A percentile compares a stretch with the other conserved stretches of the same genome.
Conservation (phyloP, 75 land plant genomes). For the Picea sitchensis region DNA sequence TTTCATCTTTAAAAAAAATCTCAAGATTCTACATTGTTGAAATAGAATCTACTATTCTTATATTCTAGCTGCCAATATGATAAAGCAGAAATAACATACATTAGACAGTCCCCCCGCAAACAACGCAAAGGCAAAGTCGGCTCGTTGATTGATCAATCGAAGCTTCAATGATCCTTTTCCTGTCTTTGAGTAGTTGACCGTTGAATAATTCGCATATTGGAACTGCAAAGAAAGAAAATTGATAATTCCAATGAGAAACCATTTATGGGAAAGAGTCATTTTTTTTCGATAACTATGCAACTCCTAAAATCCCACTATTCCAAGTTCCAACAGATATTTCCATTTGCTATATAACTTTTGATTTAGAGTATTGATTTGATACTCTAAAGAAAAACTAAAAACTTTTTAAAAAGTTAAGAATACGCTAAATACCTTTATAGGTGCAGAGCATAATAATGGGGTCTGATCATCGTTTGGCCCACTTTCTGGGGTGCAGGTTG, state of each 20-base stretch:
- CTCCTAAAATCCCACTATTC: too few relatives aligned
- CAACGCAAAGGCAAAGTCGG: constrained; percentile 73
- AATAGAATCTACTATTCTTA: too few relatives aligned
- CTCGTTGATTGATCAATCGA: constrained; percentile 69
- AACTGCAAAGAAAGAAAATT: constrained; percentile 36
- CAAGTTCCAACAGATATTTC: too few relatives aligned
- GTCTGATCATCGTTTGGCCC: not conserved
- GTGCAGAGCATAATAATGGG: constrained; percentile 11
- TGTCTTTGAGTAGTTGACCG: constrained; percentile 31
- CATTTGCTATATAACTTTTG: too few relatives aligned
- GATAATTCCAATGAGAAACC: not conserved
- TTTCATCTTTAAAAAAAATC: too few relatives aligned
- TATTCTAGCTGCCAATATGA: too few relatives aligned
- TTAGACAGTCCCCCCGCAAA: constrained; percentile 65
- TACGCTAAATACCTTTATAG: constrained; percentile 12
- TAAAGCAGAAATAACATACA: constrained; percentile 36
- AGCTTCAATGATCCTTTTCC: constrained; percentile 57
- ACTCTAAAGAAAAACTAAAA: not conserved
- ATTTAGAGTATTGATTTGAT: not conserved
- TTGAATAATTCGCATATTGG: constrained; percentile 51
- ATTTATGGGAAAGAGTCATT: not conserved
- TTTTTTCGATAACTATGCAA: too few relatives aligned
- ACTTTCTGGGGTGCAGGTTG: not conserved
- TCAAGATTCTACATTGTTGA: too few relatives aligned
- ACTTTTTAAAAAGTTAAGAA: not conserved